Evolutionary conservation across 2,329 filamentous ascomycete genomes (phyloP), one percentile per base, ranked within the genome.

Genomic region (Fusarium veterinarium): DNA sequence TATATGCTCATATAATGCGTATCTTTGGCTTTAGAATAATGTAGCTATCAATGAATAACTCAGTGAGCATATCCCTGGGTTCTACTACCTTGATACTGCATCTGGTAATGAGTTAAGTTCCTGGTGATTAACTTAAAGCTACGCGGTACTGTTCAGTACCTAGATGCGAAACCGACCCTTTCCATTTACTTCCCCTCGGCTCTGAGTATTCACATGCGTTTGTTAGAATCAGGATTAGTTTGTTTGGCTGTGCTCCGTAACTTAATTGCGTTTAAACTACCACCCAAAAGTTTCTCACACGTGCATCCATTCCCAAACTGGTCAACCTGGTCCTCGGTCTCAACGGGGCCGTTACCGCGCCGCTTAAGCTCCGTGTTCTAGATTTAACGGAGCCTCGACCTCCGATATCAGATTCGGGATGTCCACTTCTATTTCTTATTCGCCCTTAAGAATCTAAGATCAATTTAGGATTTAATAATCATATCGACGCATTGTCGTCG

Each of bases 381-480:
- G 48, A 40, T 67, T 42, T n/a, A 33, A 13, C 64, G 64, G 63
- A 67, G 40, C 53, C 40, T 60, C 16, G 25, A 52, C 35, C 62
- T 67, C 64, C 64, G 64, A 37, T 49, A 38, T 67, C 38, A 33
- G 59, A 67, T 52, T 28, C 20, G 51, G 52, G n/a, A 64, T 30
- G 23, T 41, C n/a, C 37, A 48, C 17, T 16, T 59, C 14, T 28
- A 11, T 20, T n/a, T 20, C 37, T 33, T 33, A 19, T 35, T 12
- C 17, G 1, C 16, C 30, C 46, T 16, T n/a, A 35, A 25, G n/a
- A 23, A 35, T 17, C 46, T 23, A 14, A 23, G 11, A 35, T 51
- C 46, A 51, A 51, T 23, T 23, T 19, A 35, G n/a, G n/a, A 11
- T 19, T 19, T 13, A 6, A 14, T 12, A 8, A 23, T 35, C 33